Conservation (phyloP, 139 green algal species). For the Astrephomene gubernaculifera region DNA sequence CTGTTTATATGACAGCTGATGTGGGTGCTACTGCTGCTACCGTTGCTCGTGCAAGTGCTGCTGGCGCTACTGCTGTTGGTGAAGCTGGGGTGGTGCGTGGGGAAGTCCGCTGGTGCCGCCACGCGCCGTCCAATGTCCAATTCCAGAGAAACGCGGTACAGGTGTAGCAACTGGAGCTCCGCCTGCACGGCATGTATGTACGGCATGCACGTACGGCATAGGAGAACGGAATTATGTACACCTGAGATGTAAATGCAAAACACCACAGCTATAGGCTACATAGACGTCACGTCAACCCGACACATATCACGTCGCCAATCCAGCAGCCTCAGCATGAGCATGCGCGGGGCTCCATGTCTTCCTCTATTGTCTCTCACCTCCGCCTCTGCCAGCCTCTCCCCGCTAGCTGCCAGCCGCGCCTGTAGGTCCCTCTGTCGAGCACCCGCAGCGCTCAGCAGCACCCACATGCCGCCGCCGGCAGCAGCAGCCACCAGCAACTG, state of each 20-base stretch:
- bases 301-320: no score
- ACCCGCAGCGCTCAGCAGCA: background rate
- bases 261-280: no score
- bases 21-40: background rate
- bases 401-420: background rate
- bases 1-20: no score
- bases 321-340: no score
- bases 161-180: constrained; percentile 45
- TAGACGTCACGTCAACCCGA: no score
- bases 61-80: background rate
- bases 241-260: no score
- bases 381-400: background rate
- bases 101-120: background rate
- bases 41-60: background rate
- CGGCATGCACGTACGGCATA: no score
- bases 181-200: constrained; percentile 44
- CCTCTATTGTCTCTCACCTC: constrained; percentile 12
- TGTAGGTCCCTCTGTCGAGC: constrained; percentile 10
- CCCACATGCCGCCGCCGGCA: background rate
- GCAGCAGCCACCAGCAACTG: constrained; percentile 13
- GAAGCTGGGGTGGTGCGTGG: background rate
- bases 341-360: no score
- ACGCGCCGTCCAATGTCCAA: constrained; percentile 7
- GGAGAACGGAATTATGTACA: no score
- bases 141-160: constrained; percentile 41